phyloP scores from a whole-genome alignment of 768 basidiomycete species.

The Gloeopeniophorella convolvens region DNA sequence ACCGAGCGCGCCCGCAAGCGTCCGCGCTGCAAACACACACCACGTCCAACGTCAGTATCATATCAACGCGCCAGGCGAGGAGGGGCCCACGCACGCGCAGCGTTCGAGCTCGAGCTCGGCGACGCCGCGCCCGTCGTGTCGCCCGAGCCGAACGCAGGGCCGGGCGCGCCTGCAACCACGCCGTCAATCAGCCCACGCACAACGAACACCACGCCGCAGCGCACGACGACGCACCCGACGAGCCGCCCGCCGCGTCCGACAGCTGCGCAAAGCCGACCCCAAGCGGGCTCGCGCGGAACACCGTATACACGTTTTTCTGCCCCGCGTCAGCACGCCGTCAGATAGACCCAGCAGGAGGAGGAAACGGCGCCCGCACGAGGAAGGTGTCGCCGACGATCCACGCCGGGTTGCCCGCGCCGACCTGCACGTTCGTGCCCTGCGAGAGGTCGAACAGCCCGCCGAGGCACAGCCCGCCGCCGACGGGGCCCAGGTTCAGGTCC shows the following conservation, averaged over 20 bases:
- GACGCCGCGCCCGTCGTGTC: no score
- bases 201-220: no score
- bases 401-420: constrained; percentile 26
- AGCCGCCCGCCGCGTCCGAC: constrained; percentile 35
- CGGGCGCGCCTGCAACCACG: no score
- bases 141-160: no score
- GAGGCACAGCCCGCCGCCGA: constrained; percentile 43
- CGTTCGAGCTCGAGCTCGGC: no score
- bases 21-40: no score
- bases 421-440: constrained; percentile 39
- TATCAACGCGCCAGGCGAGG: no score
- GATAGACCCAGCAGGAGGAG: not conserved
- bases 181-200: no score
- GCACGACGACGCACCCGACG: constrained; percentile 22
- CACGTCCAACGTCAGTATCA: no score
- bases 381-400: constrained; percentile 47
- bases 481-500: constrained; percentile 75
- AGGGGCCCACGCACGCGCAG: no score
- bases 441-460: constrained; percentile 71
- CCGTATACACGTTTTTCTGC: constrained; percentile 46
- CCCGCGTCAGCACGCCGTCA: not conserved
- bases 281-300: constrained; percentile 30
- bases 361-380: constrained; percentile 45
- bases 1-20: no score
- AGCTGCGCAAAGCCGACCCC: constrained; percentile 42